Percentiles rank a stretch among this genome's conserved stretches.
Evolutionary conservation across 805 yeast species (phyloP).

Genomic region (Wickerhamomyces bovis): DNA sequence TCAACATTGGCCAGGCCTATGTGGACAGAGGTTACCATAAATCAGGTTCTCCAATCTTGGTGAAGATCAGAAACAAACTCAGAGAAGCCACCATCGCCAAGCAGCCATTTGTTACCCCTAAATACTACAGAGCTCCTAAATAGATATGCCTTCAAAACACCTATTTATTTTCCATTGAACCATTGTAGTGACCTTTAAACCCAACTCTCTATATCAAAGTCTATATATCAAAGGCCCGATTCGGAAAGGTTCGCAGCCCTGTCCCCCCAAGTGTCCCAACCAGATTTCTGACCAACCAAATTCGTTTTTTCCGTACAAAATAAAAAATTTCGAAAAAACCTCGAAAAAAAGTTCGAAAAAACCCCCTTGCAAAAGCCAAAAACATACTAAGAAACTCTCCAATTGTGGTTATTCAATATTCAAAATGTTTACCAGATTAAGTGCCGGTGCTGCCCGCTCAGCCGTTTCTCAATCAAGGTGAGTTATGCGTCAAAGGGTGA

Average conservation of each 20-base stretch:
- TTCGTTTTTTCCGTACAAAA: constrained; percentile 8
- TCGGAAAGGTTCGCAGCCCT: neutral
- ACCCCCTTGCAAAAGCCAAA: constrained; percentile 6
- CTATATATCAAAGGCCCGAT: neutral
- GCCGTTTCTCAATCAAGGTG: constrained; percentile 26
- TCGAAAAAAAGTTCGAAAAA: constrained; percentile 15
- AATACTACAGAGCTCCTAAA: constrained; percentile 49
- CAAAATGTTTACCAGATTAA: constrained; percentile 25
- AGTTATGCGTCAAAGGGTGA: constrained; percentile 4
- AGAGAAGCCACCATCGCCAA: constrained; percentile 72
- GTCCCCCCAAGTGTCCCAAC: constrained; percentile 1
- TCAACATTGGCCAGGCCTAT: constrained; percentile 90
- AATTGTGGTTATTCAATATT: constrained; percentile 5
- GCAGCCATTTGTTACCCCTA: constrained; percentile 77
- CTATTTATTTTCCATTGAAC: neutral
- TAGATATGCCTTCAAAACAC: neutral
- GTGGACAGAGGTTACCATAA: constrained; percentile 66
- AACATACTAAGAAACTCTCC: neutral
- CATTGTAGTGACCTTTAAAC: neutral
- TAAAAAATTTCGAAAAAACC: constrained; percentile 3
- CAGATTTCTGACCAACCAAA: constrained; percentile 16
- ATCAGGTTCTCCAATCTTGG: constrained; percentile 62
- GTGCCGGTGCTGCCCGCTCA: constrained; percentile 28
- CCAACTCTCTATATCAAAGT: neutral
- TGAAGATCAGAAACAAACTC: constrained; percentile 78